Conservation (phyloP, 768 basidiomycete genomes). For the Guyanaporus albipodus region DNA sequence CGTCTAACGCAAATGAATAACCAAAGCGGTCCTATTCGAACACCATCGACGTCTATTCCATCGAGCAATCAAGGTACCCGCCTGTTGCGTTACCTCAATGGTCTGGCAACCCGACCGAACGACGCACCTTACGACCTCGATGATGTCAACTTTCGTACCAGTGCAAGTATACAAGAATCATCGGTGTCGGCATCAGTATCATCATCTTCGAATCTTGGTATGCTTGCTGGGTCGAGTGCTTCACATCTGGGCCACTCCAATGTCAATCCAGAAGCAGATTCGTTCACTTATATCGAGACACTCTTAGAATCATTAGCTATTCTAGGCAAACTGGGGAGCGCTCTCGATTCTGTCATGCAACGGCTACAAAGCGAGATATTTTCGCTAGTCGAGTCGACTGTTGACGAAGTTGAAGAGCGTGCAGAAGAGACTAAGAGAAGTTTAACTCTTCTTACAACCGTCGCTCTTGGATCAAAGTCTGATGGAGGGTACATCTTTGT, state of each 20-base stretch:
- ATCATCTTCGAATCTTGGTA: conserved; percentile 23
- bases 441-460: conserved; percentile 34
- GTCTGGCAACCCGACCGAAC: conserved; percentile 68
- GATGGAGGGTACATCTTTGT: conserved; percentile 54
- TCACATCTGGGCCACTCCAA: conserved; percentile 22
- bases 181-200: conserved; percentile 21
- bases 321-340: conserved; percentile 81
- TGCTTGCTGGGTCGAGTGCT: conserved; percentile 17
- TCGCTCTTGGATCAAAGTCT: conserved; percentile 37
- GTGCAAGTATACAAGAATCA: conserved; percentile 17
- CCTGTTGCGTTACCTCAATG: conserved; percentile 59
- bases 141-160: conserved; percentile 32
- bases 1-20: conserved; percentile 32
- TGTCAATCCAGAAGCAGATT: conserved; percentile 84
- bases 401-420: conserved; percentile 90
- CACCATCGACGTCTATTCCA: conserved; percentile 36
- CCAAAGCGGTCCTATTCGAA: conserved; percentile 18
- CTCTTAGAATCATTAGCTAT: conserved; percentile 91
- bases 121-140: conserved; percentile 70
- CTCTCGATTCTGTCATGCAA: conserved; percentile 79
- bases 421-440: conserved; percentile 69
- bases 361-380: conserved; percentile 82
- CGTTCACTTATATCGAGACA: conserved; percentile 89
- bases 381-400: conserved; percentile 75
- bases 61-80: conserved; percentile 43